These are phyloP conservation scores for Astrocystis sublimbata DNA, from an alignment of 495 filamentous ascomycete genomes.

Conservation along the genomic window DNA sequence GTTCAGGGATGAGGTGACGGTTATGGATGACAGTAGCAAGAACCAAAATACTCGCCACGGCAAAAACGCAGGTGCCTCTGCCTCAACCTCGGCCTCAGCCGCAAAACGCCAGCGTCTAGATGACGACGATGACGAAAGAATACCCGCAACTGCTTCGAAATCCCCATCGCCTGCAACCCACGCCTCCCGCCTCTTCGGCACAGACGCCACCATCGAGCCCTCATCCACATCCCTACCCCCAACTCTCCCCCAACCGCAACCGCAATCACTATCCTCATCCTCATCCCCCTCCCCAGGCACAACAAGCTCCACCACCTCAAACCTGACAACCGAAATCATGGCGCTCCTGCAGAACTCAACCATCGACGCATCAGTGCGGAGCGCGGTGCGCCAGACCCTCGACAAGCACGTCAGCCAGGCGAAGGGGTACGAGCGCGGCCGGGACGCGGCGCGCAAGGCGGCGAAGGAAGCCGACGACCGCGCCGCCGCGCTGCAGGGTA, in stretches of 20 bases:
- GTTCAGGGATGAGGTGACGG: constrained; percentile 18
- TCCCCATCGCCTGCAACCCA: not conserved
- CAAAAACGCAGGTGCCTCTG: too few relatives aligned
- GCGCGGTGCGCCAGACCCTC: constrained; percentile 50
- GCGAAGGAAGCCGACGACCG: constrained; percentile 63
- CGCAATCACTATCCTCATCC: constrained; percentile 3
- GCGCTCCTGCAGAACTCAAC: constrained; percentile 50
- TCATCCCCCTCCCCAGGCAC: constrained; percentile 5
- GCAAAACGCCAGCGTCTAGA: constrained; percentile 20
- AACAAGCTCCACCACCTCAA: constrained; percentile 31
- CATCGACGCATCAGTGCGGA: constrained; percentile 42
- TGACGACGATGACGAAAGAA: too few relatives aligned
- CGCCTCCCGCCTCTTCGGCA: constrained; percentile 10
- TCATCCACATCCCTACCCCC: constrained; percentile 13
- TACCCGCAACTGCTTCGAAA: too few relatives aligned
- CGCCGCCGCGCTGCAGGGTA: constrained; percentile 52
- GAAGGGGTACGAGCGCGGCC: constrained; percentile 58
- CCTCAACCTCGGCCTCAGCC: not conserved
- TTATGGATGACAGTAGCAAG: not conserved
- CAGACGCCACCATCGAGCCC: constrained; percentile 1
- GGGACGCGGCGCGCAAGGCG: constrained; percentile 62
- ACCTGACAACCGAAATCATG: constrained; percentile 54
- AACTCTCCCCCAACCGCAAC: constrained; percentile 6
- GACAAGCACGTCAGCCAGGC: constrained; percentile 56
- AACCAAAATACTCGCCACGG: too few relatives aligned